phyloP scores from a whole-genome alignment of 75 land plant genomes.

The Pinus albicaulis region DNA sequence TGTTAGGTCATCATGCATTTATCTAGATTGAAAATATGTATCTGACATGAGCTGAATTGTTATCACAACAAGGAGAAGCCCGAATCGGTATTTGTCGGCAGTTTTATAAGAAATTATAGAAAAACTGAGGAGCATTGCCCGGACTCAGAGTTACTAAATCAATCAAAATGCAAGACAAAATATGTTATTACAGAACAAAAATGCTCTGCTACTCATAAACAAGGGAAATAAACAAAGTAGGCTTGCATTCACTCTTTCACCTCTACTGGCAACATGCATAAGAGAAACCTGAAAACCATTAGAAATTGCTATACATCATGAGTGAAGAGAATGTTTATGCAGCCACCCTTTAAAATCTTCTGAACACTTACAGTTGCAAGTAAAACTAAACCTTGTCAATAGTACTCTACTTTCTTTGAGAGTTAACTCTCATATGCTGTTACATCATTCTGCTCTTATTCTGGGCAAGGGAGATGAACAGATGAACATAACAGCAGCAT shows the following conservation, averaged over 20 bases:
- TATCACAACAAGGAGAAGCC: neutral
- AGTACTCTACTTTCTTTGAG: neutral
- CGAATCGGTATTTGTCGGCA: neutral
- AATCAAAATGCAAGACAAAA: neutral
- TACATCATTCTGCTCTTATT: neutral
- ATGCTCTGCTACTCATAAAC: neutral
- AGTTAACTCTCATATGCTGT: neutral
- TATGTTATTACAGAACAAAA: neutral
- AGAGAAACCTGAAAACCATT: neutral
- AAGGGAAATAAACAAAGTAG: conserved; percentile 3
- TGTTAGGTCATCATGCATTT: neutral
- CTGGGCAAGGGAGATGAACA: neutral
- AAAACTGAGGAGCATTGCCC: neutral
- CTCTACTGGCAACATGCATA: neutral
- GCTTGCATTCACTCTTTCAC: neutral
- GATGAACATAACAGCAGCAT: neutral
- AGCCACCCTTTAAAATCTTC: conserved; percentile 4
- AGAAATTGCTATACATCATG: conserved; percentile 2
- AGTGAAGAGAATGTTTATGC: neutral
- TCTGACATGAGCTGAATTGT: neutral
- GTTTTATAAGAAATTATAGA: neutral
- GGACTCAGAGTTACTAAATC: neutral
- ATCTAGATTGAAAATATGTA: neutral
- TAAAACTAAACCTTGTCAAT: neutral
- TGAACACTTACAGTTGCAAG: neutral